Evolutionary conservation across 108 stramenopile species (phyloP).

Genomic region (Schizochytrium sp.): DNA sequence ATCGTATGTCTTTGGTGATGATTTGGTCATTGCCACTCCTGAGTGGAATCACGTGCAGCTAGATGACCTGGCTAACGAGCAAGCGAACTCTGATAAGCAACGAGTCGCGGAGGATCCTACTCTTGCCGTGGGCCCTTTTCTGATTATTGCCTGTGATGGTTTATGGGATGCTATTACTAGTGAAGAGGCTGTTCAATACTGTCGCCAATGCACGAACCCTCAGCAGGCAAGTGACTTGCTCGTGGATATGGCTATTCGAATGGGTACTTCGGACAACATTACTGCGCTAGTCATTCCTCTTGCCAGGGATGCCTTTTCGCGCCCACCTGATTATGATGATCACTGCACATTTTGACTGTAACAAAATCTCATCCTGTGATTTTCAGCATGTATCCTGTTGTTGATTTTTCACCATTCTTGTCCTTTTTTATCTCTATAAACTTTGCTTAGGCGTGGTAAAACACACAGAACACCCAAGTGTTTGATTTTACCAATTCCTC

Average conservation of each 20-base stretch:
- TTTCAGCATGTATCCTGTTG: too few relatives aligned
- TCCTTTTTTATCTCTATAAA: too few relatives aligned
- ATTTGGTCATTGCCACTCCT: conserved; percentile 50
- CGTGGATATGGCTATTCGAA: conserved; percentile 36
- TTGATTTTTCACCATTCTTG: too few relatives aligned
- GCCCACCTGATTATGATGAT: neutral
- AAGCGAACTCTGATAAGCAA: neutral
- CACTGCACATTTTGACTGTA: too few relatives aligned
- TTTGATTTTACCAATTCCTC: too few relatives aligned
- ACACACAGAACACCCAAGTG: too few relatives aligned
- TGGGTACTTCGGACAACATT: conserved; percentile 61
- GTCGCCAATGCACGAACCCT: neutral
- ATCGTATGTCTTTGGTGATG: conserved; percentile 15
- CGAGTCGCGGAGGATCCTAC: neutral
- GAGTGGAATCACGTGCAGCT: neutral
- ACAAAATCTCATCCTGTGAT: too few relatives aligned
- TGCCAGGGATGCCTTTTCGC: conserved; percentile 32
- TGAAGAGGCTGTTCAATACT: conserved; percentile 48
- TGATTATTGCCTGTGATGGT: conserved; percentile 63
- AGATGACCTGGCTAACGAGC: neutral
- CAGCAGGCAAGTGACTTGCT: conserved; percentile 7
- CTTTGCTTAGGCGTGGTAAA: too few relatives aligned
- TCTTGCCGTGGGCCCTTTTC: neutral
- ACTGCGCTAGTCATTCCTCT: conserved; percentile 54
- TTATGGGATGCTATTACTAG: conserved; percentile 57